Evolutionary conservation across 345 rosid species (phyloP), one percentile per base, ranked within the genome.

Genomic region (Salix koriyanagi): DNA sequence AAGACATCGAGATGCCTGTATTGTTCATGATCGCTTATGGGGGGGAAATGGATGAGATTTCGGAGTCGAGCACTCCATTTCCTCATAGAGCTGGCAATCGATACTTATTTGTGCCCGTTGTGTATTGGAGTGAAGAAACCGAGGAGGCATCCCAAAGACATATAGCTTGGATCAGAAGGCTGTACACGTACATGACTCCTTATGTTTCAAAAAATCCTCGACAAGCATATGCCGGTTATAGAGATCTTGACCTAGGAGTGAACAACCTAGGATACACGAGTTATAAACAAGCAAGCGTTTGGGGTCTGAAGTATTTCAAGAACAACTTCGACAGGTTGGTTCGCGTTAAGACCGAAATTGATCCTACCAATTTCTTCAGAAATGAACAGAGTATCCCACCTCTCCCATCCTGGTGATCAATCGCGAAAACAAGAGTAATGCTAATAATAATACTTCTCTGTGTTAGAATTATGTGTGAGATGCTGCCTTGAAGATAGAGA

Each of bases 81-180:
- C 96, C 96, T 1, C 94, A 91, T 44, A 75, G 91, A 48, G 82
- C 84, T 0, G 92, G 92, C 18, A 86, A 87, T 65, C 66, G 88
- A 69, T 91, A 32, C 73, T 85, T 86, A 60, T 76, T 91, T 6
- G 85, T 84, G 65, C 85, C 88, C 70, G 4, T 56, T 1, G 60
- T 81, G n/a, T 68, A 25, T 16, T 90, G 94, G 94, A 67, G 67
- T 1, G 72, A 86, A 36, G 65, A 69, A 1, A 88, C 85, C 23
- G 71, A 12, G 0, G 79, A 70, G 4, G 74, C 74, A 2, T 80
- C 79, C n/a, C 76, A 83, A 1, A 58, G 37, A 1, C 72, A 85
- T 65, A 7, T 87, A 42, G 71, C 39, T 23, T 71, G 75, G 36
- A 64, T 74, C 10, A 87, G 89, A 58, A 76, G 52, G 50, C 73